Evolutionary conservation across 192 early-diverging fungal genomes (phyloP).

Genomic region (Gigaspora rosea): DNA sequence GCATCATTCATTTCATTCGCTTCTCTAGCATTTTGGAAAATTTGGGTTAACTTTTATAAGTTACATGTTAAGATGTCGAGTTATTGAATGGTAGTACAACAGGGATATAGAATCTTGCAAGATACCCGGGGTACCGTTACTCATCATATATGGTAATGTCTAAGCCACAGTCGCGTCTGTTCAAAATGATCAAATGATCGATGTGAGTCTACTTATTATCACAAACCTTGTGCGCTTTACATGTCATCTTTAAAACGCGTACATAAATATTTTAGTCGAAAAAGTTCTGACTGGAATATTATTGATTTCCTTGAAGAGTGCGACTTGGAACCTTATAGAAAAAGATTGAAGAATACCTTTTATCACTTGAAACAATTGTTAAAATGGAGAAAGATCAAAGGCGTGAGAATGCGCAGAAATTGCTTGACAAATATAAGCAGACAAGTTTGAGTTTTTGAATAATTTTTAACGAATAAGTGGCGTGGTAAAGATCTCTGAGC

Average conservation of each 20-base stretch:
- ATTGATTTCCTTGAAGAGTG: conserved; percentile 19
- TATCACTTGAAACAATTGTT: conserved; percentile 8
- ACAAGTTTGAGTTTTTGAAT: conserved; percentile 7
- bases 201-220: too few relatives aligned
- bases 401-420: neutral
- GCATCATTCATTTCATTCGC: too few relatives aligned
- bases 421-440: neutral
- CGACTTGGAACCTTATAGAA: neutral
- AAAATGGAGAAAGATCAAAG: conserved; percentile 4
- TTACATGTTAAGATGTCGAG: too few relatives aligned
- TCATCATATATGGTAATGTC: too few relatives aligned
- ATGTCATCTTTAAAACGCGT: neutral
- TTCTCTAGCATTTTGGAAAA: too few relatives aligned
- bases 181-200: too few relatives aligned
- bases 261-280: conserved; percentile 20
- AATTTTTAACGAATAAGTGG: neutral
- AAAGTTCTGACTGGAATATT: conserved; percentile 15
- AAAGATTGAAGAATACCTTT: conserved; percentile 14
- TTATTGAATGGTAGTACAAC: too few relatives aligned
- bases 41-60: too few relatives aligned
- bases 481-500: conserved; percentile 12
- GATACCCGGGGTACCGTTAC: too few relatives aligned
- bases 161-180: too few relatives aligned
- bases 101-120: too few relatives aligned
- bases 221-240: too few relatives aligned